These are phyloP conservation scores for Blastobotrys raffinosifermentans DNA, from an alignment of 1,139 yeast species.

Conservation along the genomic window DNA sequence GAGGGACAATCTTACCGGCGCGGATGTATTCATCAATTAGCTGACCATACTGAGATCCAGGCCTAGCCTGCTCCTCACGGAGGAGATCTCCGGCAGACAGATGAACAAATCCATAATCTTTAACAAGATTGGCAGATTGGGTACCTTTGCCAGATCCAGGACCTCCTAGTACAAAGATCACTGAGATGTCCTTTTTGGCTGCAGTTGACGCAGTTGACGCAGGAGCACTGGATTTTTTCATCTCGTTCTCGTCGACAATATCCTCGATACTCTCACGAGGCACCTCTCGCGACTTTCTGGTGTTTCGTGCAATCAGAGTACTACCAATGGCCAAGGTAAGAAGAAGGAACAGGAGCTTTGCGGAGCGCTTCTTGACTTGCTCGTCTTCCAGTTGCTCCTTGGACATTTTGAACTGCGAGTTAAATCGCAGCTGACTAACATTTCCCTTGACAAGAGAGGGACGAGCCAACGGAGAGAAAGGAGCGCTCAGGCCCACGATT, in stretches of 20 bases:
- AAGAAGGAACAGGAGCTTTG: conserved; percentile 3
- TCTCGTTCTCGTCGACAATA: conserved; percentile 6
- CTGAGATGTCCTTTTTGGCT: conserved; percentile 40
- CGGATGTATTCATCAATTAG: conserved; percentile 76
- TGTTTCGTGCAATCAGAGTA: conserved; percentile 8
- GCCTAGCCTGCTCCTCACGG: conserved; percentile 82
- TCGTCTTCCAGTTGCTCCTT: neutral
- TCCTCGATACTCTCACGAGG: conserved; percentile 8
- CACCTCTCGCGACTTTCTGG: conserved; percentile 2
- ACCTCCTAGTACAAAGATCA: conserved; percentile 72
- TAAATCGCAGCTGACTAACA: no score
- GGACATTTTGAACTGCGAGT: neutral
- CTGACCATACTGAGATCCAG: conserved; percentile 79
- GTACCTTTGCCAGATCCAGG: conserved; percentile 98
- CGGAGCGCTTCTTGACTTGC: neutral
- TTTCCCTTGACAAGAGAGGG: no score
- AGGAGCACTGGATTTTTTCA: no score
- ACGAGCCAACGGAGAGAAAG: no score
- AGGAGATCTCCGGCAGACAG: conserved; percentile 91
- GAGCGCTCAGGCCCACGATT: no score
- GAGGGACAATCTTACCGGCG: conserved; percentile 92
- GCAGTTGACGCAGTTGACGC: no score
- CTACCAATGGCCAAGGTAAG: conserved; percentile 13
- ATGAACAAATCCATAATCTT: conserved; percentile 77
- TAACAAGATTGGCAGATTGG: conserved; percentile 80